Evolutionary conservation across 768 basidiomycete species (phyloP).

Genomic region (Mycena pura): DNA sequence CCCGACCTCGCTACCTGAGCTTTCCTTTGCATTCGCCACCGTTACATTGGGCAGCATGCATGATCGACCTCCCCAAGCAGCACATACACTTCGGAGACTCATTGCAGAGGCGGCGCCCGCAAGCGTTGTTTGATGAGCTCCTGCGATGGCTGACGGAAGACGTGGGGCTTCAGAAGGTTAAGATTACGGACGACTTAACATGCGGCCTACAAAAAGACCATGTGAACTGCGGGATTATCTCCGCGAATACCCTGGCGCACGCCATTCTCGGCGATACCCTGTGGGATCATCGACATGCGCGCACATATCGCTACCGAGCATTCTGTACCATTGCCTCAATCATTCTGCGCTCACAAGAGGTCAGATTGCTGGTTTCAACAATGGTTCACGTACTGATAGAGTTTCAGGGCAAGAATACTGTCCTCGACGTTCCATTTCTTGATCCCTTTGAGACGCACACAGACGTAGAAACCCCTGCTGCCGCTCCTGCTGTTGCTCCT

Average conservation of each 20-base stretch:
- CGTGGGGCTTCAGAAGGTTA: background rate
- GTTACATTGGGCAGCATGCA: background rate
- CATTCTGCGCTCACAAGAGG: background rate
- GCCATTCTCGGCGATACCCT: background rate
- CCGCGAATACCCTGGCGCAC: background rate
- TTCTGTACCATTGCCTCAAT: background rate
- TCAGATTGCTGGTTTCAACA: background rate
- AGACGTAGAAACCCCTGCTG: background rate
- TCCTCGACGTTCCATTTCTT: background rate
- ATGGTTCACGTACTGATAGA: no score
- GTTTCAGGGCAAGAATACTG: background rate
- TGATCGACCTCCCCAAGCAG: background rate
- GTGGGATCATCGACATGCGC: background rate
- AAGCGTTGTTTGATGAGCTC: background rate
- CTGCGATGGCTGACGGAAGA: background rate
- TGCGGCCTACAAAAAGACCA: background rate
- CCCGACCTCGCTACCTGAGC: background rate
- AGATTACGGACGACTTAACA: background rate
- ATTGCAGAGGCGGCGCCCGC: background rate
- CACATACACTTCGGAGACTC: background rate
- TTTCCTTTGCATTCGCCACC: background rate
- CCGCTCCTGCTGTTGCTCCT: no score
- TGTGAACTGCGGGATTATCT: background rate
- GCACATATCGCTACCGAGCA: background rate
- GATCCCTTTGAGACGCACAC: background rate